These are phyloP conservation scores for Aspergillus neotritici DNA, from an alignment of 2,329 filamentous ascomycete genomes.

Conservation along the genomic window DNA sequence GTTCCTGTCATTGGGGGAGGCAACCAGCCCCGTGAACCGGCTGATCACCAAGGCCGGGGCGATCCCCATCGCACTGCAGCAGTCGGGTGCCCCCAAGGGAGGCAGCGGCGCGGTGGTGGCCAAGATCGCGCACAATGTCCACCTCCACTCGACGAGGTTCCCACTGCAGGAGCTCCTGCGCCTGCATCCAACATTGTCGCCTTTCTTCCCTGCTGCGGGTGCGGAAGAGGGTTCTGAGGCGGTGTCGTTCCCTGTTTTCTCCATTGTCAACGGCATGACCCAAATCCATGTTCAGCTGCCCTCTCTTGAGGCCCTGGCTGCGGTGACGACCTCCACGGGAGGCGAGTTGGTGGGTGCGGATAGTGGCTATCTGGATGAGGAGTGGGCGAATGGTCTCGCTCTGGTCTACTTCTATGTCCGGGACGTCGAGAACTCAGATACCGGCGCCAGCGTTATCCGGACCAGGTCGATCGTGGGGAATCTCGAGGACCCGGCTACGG, in stretches of 20 bases:
- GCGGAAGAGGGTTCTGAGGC: neutral
- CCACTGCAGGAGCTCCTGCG: constrained; percentile 18
- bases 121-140: constrained; percentile 33
- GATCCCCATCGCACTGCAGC: constrained; percentile 42
- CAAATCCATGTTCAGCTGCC: constrained; percentile 63
- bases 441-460: constrained; percentile 29
- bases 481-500: constrained; percentile 34
- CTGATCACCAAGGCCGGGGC: constrained; percentile 54
- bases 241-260: constrained; percentile 26
- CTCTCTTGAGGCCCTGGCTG: constrained; percentile 52
- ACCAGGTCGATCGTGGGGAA: constrained; percentile 23
- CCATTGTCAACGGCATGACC: constrained; percentile 36
- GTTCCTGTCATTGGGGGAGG: constrained; percentile 28
- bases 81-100: neutral
- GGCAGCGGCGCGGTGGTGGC: constrained; percentile 24
- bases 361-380: constrained; percentile 25
- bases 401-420: constrained; percentile 28
- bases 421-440: constrained; percentile 55
- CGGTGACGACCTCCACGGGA: constrained; percentile 18
- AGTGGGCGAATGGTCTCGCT: constrained; percentile 26
- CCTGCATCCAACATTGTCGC: constrained; percentile 21
- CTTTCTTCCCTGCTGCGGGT: constrained; percentile 14
- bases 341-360: constrained; percentile 19
- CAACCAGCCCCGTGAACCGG: constrained; percentile 18
- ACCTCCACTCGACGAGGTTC: constrained; percentile 27